These are phyloP conservation scores for Cytidiella melzeri DNA, from an alignment of 768 basidiomycete species.

Conservation along the genomic window DNA sequence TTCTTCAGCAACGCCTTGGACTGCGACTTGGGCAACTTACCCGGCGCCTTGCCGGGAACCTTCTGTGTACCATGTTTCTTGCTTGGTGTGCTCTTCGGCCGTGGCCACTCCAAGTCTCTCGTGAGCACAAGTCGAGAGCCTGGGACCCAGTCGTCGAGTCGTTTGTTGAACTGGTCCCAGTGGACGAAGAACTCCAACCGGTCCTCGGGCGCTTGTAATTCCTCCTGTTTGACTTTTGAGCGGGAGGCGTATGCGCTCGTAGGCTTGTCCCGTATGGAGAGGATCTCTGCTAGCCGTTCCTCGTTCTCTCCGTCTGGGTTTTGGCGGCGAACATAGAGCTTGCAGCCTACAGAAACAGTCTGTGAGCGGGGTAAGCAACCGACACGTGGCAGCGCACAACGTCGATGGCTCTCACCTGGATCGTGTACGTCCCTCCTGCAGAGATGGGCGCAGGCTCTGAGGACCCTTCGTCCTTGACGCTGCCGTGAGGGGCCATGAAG, in stretches of 20 bases:
- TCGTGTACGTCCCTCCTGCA: constrained; percentile 67
- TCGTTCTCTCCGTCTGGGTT: constrained; percentile 69
- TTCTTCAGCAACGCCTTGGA: constrained; percentile 60
- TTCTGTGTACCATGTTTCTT: constrained; percentile 57
- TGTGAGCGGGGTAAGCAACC: constrained; percentile 28
- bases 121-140: constrained; percentile 79
- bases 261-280: constrained; percentile 89
- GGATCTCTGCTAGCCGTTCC: constrained; percentile 91
- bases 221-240: constrained; percentile 38
- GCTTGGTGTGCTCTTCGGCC: constrained; percentile 59
- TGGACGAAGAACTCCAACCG: constrained; percentile 95
- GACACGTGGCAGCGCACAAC: constrained; percentile 17
- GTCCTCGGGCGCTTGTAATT: constrained; percentile 57
- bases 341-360: constrained; percentile 91
- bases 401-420: constrained; percentile 49
- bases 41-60: constrained; percentile 56
- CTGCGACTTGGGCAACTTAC: constrained; percentile 51
- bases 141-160: constrained; percentile 94
- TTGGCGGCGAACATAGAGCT: constrained; percentile 85
- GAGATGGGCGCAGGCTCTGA: constrained; percentile 57
- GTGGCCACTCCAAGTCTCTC: constrained; percentile 93
- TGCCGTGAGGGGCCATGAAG: constrained; percentile 23
- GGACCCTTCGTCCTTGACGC: constrained; percentile 31
- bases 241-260: constrained; percentile 52
- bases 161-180: constrained; percentile 99